These are phyloP conservation scores for Tylopilus balloui DNA, from an alignment of 768 basidiomycete species.

Conservation along the genomic window DNA sequence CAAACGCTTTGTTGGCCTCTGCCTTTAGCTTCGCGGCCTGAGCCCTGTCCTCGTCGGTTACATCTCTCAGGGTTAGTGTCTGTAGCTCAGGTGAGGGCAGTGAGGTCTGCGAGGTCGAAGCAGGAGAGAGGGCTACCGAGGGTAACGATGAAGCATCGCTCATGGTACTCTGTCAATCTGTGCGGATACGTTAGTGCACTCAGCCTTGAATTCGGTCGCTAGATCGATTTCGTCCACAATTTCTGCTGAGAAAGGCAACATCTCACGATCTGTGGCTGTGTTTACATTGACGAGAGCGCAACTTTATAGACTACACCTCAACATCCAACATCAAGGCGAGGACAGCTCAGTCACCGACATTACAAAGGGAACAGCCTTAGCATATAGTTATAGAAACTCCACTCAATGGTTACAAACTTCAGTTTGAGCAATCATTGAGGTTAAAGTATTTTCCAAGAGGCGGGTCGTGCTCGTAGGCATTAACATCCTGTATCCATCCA, in stretches of 20 bases:
- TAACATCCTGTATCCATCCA: slow-evolving; percentile 61
- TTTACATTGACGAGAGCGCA: background rate
- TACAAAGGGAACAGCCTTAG: background rate
- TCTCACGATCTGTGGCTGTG: slow-evolving; percentile 33
- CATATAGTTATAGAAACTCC: no score
- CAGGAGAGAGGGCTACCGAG: slow-evolving; percentile 39
- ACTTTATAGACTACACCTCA: no score
- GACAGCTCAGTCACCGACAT: background rate
- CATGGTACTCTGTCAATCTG: slow-evolving; percentile 18
- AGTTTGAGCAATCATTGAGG: slow-evolving; percentile 40
- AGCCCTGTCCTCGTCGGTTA: slow-evolving; percentile 67
- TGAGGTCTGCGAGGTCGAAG: slow-evolving; percentile 52
- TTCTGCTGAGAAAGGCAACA: slow-evolving; percentile 15
- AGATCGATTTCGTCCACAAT: background rate
- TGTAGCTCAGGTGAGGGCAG: slow-evolving; percentile 56
- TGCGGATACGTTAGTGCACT: background rate
- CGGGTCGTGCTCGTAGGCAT: slow-evolving; percentile 42
- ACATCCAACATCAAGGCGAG: background rate
- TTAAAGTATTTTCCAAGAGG: slow-evolving; percentile 67
- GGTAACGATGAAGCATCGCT: slow-evolving; percentile 22
- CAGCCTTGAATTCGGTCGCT: background rate
- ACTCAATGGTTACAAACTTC: no score
- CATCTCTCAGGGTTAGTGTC: slow-evolving; percentile 47
- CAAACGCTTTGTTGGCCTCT: slow-evolving; percentile 86
- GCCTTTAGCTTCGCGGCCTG: slow-evolving; percentile 72